A percentile compares a stretch with the other conserved stretches of the same genome.
Evolutionary conservation across 768 basidiomycete species (phyloP).

Genomic region (Royoungia palumana): DNA sequence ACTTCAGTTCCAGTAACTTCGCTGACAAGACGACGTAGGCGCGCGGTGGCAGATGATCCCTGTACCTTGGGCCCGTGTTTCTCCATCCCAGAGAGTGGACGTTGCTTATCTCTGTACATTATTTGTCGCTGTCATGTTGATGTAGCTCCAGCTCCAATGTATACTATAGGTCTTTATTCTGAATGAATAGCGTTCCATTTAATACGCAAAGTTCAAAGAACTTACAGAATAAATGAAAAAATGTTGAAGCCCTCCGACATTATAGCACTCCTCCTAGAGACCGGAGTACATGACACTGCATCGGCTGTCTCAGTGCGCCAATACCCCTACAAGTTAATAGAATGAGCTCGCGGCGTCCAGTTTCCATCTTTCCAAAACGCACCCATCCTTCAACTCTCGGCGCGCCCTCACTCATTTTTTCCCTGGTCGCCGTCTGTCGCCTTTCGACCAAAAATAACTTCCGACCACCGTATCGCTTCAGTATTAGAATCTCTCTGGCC

Average conservation of each 20-base stretch:
- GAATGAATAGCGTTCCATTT: neutral
- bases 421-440: neutral
- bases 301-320: neutral
- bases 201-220: neutral
- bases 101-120: slow-evolving; percentile 7
- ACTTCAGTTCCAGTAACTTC: neutral
- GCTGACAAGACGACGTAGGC: neutral
- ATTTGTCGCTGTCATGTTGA: neutral
- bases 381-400: slow-evolving; percentile 39
- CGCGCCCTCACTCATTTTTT: slow-evolving; percentile 36
- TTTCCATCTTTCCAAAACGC: slow-evolving; percentile 8
- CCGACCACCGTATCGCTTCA: slow-evolving; percentile 43
- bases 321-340: neutral
- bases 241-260: no score
- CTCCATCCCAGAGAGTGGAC: neutral
- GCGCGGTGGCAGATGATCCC: neutral
- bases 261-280: no score
- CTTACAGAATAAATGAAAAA: neutral
- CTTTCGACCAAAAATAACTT: slow-evolving; percentile 47
- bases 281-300: no score
- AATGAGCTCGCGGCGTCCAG: neutral
- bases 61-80: neutral
- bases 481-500: slow-evolving; percentile 6
- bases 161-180: neutral
- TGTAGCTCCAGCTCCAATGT: slow-evolving; percentile 8